phyloP scores from a whole-genome alignment of 2,329 filamentous ascomycete genomes.

The Thelonectria rubi region DNA sequence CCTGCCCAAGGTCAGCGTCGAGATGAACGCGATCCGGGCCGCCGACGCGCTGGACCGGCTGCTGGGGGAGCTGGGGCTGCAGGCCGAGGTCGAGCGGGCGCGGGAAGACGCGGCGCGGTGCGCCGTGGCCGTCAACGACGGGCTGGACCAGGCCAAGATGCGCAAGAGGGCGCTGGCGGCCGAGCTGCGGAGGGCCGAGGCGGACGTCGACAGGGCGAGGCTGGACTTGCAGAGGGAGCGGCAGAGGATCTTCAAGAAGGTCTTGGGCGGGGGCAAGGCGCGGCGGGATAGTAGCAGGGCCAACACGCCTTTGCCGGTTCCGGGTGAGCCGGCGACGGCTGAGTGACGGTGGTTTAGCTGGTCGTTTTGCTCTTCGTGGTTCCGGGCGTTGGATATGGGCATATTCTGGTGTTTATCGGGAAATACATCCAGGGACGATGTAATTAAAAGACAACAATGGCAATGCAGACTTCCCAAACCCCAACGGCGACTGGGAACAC shows the following conservation, averaged over 20 bases:
- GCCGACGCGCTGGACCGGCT: conserved; percentile 7
- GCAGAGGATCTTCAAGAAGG: conserved; percentile 47
- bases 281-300: not conserved
- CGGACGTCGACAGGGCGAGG: conserved; percentile 47
- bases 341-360: too few species aligned
- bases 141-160: conserved; percentile 46
- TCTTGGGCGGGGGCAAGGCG: conserved; percentile 20
- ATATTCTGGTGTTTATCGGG: too few species aligned
- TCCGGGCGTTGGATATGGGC: too few species aligned
- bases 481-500: conserved; percentile 57
- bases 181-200: conserved; percentile 45
- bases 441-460: conserved; percentile 57
- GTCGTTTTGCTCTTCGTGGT: too few species aligned
- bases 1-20: conserved; percentile 11
- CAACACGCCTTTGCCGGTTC: not conserved
- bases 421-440: too few species aligned
- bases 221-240: conserved; percentile 55
- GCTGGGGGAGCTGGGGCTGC: conserved; percentile 60
- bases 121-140: conserved; percentile 43
- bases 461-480: conserved; percentile 62
- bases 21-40: not conserved
- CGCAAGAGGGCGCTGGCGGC: conserved; percentile 42
- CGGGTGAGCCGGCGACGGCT: too few species aligned
- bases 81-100: conserved; percentile 59
- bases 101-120: conserved; percentile 49